Evolutionary conservation across 2,329 filamentous ascomycete genomes (phyloP), one percentile per base, ranked within the genome.

Genomic region (Botryotinia convoluta): DNA sequence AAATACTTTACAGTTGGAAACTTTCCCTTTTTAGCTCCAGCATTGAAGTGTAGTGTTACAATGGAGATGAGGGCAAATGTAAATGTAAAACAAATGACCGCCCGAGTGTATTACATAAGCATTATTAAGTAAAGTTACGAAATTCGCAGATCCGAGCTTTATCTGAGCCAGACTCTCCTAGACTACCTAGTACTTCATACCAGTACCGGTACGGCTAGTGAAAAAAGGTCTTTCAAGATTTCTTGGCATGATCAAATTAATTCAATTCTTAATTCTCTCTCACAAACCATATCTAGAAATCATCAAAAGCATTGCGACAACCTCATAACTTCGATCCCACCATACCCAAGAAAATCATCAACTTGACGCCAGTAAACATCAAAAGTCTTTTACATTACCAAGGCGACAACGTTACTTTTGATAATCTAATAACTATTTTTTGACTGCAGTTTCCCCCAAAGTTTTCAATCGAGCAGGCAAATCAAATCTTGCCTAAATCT

Each of bases 221-320:
- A 18, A 32, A 57, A 68, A 57, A 69, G 54, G 65, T 69, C 64
- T 37, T 45, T 39, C 45, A 68, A 32, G 32, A 57, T 68, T 57
- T 57, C 65, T 69, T 68, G 48, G 65, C 65, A 57, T 57, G 48
- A 57, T 20, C 64, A 68, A 68, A 68, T 68, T 57, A 42, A 68
- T 68, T 22, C 48, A 42, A 68, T 68, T 42, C 64, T 42, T 4
- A n/a, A 54, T 16, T 57, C 65, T 68, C 51, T 69, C 35, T 12
- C 48, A 32, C 35, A 32, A 68, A 10, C 7, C 35, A 62, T 20
- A 14, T 20, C 16, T 29, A 29, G n/a, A 42, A 44, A 63, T 8
- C 60, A 57, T 57, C 65, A 57, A 42, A 57, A 42, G 48, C 29
- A 42, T 69, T 69, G 65, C 65, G 65, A 69, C 64, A 67, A 54